Conservation (phyloP, 179 eudicot genomes). For the Sideroxylon spinosum region DNA sequence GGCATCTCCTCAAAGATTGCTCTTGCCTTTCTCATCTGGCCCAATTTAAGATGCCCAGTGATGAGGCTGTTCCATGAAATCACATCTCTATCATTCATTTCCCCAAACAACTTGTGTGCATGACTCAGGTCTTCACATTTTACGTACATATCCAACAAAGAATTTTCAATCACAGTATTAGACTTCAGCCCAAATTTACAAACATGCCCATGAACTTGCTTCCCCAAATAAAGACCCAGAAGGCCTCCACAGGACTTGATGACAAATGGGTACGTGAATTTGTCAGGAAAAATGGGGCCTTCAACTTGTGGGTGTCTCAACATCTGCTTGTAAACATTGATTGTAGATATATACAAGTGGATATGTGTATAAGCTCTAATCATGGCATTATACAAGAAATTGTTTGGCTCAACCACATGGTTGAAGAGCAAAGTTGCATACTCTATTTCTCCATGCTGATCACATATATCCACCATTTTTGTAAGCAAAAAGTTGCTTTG, state of each 20-base stretch:
- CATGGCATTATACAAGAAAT: conserved; percentile 43
- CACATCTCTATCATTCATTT: conserved; percentile 46
- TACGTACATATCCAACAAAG: conserved; percentile 53
- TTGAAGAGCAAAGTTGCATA: conserved; percentile 40
- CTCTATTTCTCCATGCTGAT: conserved; percentile 28
- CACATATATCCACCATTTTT: conserved; percentile 52
- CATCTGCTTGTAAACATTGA: conserved; percentile 36
- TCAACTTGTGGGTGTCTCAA: conserved; percentile 22
- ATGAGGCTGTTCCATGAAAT: conserved; percentile 48
- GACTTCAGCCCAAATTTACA: conserved; percentile 31
- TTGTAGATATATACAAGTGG: conserved; percentile 19
- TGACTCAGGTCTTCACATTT: conserved; percentile 31
- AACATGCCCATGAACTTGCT: conserved; percentile 43
- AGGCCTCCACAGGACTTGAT: conserved; percentile 38
- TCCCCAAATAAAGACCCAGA: conserved; percentile 26
- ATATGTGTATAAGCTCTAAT: conserved; percentile 42
- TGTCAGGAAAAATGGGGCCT: conserved; percentile 25
- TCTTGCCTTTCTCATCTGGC: conserved; percentile 37
- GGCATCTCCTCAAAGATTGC: conserved; percentile 44
- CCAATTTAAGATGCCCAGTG: conserved; percentile 37
- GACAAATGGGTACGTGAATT: conserved; percentile 48
- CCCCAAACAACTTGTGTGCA: conserved; percentile 43
- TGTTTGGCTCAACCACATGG: conserved; percentile 35
- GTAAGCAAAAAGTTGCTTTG: conserved; percentile 55
- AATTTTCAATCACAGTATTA: conserved; percentile 34